These are phyloP conservation scores for Tetraselmis chui DNA, from an alignment of 139 green algal species.

Conservation along the genomic window DNA sequence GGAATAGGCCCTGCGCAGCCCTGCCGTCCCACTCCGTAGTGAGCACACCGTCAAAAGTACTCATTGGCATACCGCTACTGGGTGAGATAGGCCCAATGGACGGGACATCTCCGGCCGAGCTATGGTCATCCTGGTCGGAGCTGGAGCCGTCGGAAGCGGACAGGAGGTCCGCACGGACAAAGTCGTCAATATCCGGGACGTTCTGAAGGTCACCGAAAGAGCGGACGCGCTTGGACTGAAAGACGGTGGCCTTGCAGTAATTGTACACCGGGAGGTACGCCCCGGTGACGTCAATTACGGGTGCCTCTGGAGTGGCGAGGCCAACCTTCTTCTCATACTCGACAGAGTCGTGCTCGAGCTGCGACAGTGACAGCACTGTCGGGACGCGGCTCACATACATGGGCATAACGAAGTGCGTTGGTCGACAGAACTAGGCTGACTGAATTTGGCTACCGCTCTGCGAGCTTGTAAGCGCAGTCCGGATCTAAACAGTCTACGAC, in stretches of 20 bases:
- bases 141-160: not conserved
- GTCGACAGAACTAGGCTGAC: too few relatives aligned
- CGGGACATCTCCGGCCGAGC: not conserved
- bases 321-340: not conserved
- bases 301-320: not conserved
- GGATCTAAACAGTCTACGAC: not conserved
- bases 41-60: not conserved
- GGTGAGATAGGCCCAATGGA: not conserved
- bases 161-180: not conserved
- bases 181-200: slow-evolving; percentile 32
- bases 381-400: not conserved
- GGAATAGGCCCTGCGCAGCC: slow-evolving; percentile 48
- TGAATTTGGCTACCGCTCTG: too few relatives aligned
- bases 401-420: not conserved
- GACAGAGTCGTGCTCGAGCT: slow-evolving; percentile 20
- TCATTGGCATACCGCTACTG: not conserved
- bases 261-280: slow-evolving; percentile 26
- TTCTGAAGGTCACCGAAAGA: slow-evolving; percentile 45
- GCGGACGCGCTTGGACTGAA: slow-evolving; percentile 29
- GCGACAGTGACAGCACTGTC: slow-evolving; percentile 35
- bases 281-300: slow-evolving; percentile 18
- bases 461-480: too few relatives aligned
- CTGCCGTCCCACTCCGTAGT: not conserved
- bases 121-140: not conserved
- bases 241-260: slow-evolving; percentile 20